Conservation (phyloP, 2,329 filamentous ascomycete genomes). For the Chaetomium globosum region DNA sequence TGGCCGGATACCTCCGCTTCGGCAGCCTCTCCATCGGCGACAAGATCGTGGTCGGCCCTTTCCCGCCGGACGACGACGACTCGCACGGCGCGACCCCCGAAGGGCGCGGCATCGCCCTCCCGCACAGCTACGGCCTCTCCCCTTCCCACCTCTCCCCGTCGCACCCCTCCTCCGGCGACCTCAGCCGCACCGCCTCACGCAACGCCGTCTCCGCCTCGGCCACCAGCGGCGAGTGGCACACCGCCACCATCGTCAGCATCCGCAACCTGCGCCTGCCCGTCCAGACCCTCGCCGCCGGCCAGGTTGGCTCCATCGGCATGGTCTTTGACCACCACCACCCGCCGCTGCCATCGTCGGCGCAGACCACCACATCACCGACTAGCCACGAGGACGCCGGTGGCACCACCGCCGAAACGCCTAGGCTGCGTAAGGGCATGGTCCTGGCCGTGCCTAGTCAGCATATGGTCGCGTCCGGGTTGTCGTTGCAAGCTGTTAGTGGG, state of each 20-base stretch:
- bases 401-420: slow-evolving; percentile 43
- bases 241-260: slow-evolving; percentile 79
- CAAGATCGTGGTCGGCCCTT: slow-evolving; percentile 76
- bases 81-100: slow-evolving; percentile 47
- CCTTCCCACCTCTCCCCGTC: slow-evolving; percentile 55
- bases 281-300: slow-evolving; percentile 71
- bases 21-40: slow-evolving; percentile 79
- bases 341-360: slow-evolving; percentile 20
- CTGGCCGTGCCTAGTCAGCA: slow-evolving; percentile 65
- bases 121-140: slow-evolving; percentile 53
- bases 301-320: slow-evolving; percentile 87
- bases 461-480: slow-evolving; percentile 58
- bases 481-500: slow-evolving; percentile 66
- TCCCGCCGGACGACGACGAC: slow-evolving; percentile 60
- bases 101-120: slow-evolving; percentile 42
- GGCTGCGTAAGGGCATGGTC: slow-evolving; percentile 80
- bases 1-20: slow-evolving; percentile 82
- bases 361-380: slow-evolving; percentile 22
- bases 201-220: slow-evolving; percentile 56
- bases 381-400: slow-evolving; percentile 35
- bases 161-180: slow-evolving; percentile 57
- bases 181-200: slow-evolving; percentile 56
- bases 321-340: slow-evolving; percentile 51
- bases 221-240: slow-evolving; percentile 72
- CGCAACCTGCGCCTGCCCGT: slow-evolving; percentile 86